Percentiles rank a stretch among this genome's conserved stretches.
These are phyloP conservation scores for Rhododendron henanense DNA, from an alignment of 148 eudicot species.

Conservation along the genomic window DNA sequence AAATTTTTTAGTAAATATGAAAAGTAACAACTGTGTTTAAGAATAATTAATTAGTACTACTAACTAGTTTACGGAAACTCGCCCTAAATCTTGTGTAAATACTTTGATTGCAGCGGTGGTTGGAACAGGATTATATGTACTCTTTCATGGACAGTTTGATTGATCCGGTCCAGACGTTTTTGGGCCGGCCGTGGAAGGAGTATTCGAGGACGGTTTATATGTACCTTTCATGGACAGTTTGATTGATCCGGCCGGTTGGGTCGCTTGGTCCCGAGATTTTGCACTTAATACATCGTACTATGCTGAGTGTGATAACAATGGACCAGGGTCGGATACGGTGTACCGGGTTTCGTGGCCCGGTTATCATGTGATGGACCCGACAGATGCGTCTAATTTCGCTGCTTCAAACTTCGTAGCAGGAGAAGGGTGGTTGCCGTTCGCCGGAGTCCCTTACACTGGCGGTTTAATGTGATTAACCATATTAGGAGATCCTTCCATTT, in stretches of 20 bases:
- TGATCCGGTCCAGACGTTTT: conserved; percentile 38
- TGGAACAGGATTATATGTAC: conserved; percentile 54
- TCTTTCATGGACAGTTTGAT: no score
- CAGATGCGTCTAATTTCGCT: conserved; percentile 52
- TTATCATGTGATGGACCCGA: conserved; percentile 46
- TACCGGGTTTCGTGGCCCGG: conserved; percentile 79
- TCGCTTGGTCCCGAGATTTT: conserved; percentile 74
- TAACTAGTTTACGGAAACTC: not conserved
- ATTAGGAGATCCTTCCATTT: no score
- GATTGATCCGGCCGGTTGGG: conserved; percentile 80
- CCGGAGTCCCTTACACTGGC: not conserved
- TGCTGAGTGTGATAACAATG: conserved; percentile 72
- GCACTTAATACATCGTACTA: conserved; percentile 60
- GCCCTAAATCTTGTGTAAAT: not conserved
- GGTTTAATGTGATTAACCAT: not conserved
- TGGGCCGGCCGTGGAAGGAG: conserved; percentile 90
- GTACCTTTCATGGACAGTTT: conserved; percentile 47
- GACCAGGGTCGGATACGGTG: conserved; percentile 45
- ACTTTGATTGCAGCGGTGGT: conserved; percentile 52
- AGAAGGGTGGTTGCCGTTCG: not conserved
- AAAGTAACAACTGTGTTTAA: no score
- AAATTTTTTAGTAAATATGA: no score
- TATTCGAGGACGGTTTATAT: conserved; percentile 70
- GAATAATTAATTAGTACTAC: no score
- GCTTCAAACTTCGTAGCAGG: conserved; percentile 17